Conservation (phyloP, 495 filamentous ascomycete genomes). For the Podospora bellae-mahoneyi region DNA sequence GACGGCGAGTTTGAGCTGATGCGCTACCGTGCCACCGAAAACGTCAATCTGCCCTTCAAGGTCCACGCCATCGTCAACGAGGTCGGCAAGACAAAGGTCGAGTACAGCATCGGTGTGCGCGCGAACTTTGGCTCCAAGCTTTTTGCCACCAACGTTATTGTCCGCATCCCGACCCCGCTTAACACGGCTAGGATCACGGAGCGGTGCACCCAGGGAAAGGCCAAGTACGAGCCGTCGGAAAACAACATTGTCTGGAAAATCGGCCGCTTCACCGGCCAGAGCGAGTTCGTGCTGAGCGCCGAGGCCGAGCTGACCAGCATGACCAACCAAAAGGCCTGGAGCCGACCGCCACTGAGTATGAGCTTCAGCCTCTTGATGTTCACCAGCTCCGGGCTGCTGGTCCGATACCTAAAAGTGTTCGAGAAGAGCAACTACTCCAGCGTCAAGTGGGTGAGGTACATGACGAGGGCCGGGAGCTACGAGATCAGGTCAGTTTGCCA, state of each 20-base stretch:
- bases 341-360: conserved; percentile 83
- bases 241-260: conserved; percentile 99
- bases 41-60: conserved; percentile 98
- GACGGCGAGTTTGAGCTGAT: conserved; percentile 99
- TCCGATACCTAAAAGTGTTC: conserved; percentile 97
- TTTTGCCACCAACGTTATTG: conserved; percentile 96
- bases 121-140: conserved; percentile 95
- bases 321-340: conserved; percentile 99
- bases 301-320: conserved; percentile 92
- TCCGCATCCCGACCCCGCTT: conserved; percentile 91
- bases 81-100: conserved; percentile 93
- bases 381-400: conserved; percentile 85
- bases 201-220: conserved; percentile 89
- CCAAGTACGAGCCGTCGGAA: conserved; percentile 96
- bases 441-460: conserved; percentile 99
- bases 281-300: conserved; percentile 89
- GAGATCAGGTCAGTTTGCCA: conserved; percentile 60
- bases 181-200: conserved; percentile 96
- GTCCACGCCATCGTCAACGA: conserved; percentile 98
- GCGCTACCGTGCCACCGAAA: conserved; percentile 99
- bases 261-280: conserved; percentile 89
- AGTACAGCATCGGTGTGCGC: conserved; percentile 96
- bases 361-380: conserved; percentile 97
- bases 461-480: conserved; percentile 89
- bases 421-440: conserved; percentile 98